A percentile compares a stretch with the other conserved stretches of the same genome.
phyloP scores from a whole-genome alignment of 2,329 filamentous ascomycete species.

The Neocatenulostroma microsporum region DNA sequence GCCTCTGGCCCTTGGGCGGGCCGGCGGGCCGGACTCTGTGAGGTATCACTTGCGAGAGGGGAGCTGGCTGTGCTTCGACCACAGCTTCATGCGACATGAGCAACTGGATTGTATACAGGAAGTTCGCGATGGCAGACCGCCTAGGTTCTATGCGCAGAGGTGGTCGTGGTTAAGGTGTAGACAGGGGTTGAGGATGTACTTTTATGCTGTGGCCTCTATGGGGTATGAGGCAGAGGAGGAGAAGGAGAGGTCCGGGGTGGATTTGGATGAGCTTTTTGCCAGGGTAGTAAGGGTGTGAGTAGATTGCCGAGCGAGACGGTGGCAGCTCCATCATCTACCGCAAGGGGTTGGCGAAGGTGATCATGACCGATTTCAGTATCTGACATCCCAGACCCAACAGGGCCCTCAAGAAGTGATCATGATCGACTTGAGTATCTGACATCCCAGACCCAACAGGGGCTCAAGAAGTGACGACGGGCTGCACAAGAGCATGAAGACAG shows the following conservation, averaged over 20 bases:
- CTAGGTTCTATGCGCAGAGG: not conserved
- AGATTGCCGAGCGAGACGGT: too few relatives aligned
- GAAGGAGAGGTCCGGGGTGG: not conserved
- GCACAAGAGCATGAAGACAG: too few relatives aligned
- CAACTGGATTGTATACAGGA: not conserved
- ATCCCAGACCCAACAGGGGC: too few relatives aligned
- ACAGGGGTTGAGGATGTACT: not conserved
- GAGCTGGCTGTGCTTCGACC: not conserved
- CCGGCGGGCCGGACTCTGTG: not conserved
- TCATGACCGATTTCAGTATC: too few relatives aligned
- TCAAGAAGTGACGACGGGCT: too few relatives aligned
- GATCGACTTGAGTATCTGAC: too few relatives aligned
- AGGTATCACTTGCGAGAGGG: not conserved
- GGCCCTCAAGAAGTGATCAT: too few relatives aligned
- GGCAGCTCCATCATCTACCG: too few relatives aligned
- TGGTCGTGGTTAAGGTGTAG: not conserved
- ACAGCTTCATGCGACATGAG: not conserved
- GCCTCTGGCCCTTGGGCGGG: slow-evolving; percentile 1
- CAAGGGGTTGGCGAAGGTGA: too few relatives aligned
- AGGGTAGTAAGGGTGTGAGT: not conserved
- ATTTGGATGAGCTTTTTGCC: slow-evolving; percentile 1
- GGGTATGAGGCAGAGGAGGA: not conserved
- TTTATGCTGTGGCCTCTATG: not conserved
- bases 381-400: too few relatives aligned
- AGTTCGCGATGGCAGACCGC: not conserved